A percentile compares a stretch with the other conserved stretches of the same genome.
Conservation (phyloP, 78 protist species). For the Tieghemostelium lacteum region DNA sequence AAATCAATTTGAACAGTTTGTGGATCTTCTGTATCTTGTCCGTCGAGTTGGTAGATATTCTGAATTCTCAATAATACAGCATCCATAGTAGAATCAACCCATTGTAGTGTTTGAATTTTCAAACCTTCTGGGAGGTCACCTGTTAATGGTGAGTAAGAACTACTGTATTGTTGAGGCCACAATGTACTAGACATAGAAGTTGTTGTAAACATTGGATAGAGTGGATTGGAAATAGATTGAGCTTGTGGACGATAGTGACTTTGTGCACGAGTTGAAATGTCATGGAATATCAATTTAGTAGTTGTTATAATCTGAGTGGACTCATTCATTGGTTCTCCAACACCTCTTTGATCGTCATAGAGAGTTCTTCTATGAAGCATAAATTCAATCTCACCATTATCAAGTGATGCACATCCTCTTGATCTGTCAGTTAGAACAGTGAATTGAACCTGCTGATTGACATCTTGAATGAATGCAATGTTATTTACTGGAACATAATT, state of each 20-base stretch:
- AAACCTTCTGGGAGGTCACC: slow-evolving; percentile 19
- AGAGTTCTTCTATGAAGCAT: slow-evolving; percentile 91
- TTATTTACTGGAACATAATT: slow-evolving; percentile 93
- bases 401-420: slow-evolving; percentile 67
- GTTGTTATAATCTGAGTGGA: slow-evolving; percentile 60
- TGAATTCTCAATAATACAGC: slow-evolving; percentile 35
- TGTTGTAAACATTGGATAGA: slow-evolving; percentile 52
- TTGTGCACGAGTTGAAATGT: not conserved
- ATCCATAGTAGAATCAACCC: not conserved
- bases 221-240: slow-evolving; percentile 4
- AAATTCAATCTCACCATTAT: slow-evolving; percentile 86
- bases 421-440: slow-evolving; percentile 79
- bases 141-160: slow-evolving; percentile 27
- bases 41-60: slow-evolving; percentile 58
- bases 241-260: slow-evolving; percentile 31
- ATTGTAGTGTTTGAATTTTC: slow-evolving; percentile 46
- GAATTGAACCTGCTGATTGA: slow-evolving; percentile 16
- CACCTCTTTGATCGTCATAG: slow-evolving; percentile 93
- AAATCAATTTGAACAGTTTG: slow-evolving; percentile 9
- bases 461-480: slow-evolving; percentile 63
- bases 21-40: slow-evolving; percentile 21
- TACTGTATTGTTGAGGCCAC: slow-evolving; percentile 10
- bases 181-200: not conserved
- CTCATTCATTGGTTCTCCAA: slow-evolving; percentile 94
- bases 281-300: slow-evolving; percentile 41